phyloP scores from a whole-genome alignment of 768 basidiomycete species.

The Boletus huronensis region DNA sequence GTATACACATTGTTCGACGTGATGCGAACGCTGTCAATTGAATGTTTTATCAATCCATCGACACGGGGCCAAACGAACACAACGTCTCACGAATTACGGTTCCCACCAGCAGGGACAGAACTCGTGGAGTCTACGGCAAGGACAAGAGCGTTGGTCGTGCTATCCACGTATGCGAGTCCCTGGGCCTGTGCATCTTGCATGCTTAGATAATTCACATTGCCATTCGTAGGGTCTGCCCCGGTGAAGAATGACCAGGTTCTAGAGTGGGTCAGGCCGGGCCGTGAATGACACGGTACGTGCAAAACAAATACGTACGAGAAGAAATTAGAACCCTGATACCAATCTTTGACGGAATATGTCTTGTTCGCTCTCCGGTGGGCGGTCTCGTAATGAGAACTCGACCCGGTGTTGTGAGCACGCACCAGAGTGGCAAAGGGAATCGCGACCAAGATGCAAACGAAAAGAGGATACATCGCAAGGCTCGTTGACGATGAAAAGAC shows the following conservation, averaged over 20 bases:
- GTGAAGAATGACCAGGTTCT: slow-evolving; percentile 67
- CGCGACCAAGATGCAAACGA: slow-evolving; percentile 24
- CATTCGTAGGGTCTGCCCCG: slow-evolving; percentile 62
- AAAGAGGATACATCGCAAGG: slow-evolving; percentile 22
- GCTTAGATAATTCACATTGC: slow-evolving; percentile 58
- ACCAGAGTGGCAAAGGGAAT: slow-evolving; percentile 31
- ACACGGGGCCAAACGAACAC: neutral
- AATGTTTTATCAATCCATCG: neutral
- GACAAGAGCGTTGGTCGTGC: slow-evolving; percentile 44
- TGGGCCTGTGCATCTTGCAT: slow-evolving; percentile 43
- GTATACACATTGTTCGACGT: slow-evolving; percentile 54
- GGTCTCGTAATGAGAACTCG: slow-evolving; percentile 10
- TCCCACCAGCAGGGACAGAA: slow-evolving; percentile 42
- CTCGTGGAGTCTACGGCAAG: slow-evolving; percentile 60
- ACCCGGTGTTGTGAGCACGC: slow-evolving; percentile 17
- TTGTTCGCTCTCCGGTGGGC: neutral
- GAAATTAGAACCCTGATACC: slow-evolving; percentile 47
- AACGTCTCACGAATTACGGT: slow-evolving; percentile 47
- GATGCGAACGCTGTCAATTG: slow-evolving; percentile 55
- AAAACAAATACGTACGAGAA: slow-evolving; percentile 42
- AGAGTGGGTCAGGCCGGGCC: slow-evolving; percentile 5
- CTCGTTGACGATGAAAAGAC: neutral
- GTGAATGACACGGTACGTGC: neutral
- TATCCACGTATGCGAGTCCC: slow-evolving; percentile 57
- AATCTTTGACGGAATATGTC: slow-evolving; percentile 34